Percentiles rank a stretch among this genome's conserved stretches.
phyloP scores from a whole-genome alignment of 2,329 filamentous ascomycete genomes.

The Colletotrichum melonis region DNA sequence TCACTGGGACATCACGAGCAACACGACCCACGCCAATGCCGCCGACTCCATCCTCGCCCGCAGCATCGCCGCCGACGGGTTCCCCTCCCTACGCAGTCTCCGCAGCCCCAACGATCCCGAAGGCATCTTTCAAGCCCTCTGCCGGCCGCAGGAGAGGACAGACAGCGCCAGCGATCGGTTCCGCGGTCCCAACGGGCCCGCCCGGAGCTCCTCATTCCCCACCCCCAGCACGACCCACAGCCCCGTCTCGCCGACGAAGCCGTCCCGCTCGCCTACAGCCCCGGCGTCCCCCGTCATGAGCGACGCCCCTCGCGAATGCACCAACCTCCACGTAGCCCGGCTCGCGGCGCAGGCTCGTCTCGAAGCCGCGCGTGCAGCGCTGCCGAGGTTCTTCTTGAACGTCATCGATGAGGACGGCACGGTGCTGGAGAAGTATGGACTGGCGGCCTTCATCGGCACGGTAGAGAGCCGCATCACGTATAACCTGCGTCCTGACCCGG shows the following conservation, averaged over 20 bases:
- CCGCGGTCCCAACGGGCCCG: conserved; percentile 40
- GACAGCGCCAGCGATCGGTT: conserved; percentile 64
- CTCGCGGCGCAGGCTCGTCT: conserved; percentile 74
- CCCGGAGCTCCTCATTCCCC: conserved; percentile 24
- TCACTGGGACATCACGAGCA: conserved; percentile 73
- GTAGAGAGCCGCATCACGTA: conserved; percentile 71
- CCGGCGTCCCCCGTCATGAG: conserved; percentile 40
- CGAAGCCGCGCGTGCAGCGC: conserved; percentile 62
- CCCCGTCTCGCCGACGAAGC: conserved; percentile 42
- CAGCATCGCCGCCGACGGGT: conserved; percentile 70
- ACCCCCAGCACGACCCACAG: conserved; percentile 38
- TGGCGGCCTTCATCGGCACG: conserved; percentile 72
- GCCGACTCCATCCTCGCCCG: conserved; percentile 73
- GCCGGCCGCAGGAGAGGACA: conserved; percentile 68
- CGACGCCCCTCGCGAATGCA: conserved; percentile 46
- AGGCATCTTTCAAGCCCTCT: conserved; percentile 76
- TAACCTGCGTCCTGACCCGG: conserved; percentile 66
- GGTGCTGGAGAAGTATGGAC: conserved; percentile 61
- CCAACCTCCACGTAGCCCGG: conserved; percentile 63
- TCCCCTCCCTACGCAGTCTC: conserved; percentile 70
- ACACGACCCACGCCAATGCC: conserved; percentile 53
- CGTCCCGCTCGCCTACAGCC: conserved; percentile 50
- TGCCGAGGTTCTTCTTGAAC: conserved; percentile 68
- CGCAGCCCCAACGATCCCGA: conserved; percentile 77
- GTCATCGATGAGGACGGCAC: conserved; percentile 65